A percentile compares a stretch with the other conserved stretches of the same genome.
These are phyloP conservation scores for Microbotryum silenes-acaulis DNA, from an alignment of 1,284 basidiomycete genomes.

Conservation along the genomic window DNA sequence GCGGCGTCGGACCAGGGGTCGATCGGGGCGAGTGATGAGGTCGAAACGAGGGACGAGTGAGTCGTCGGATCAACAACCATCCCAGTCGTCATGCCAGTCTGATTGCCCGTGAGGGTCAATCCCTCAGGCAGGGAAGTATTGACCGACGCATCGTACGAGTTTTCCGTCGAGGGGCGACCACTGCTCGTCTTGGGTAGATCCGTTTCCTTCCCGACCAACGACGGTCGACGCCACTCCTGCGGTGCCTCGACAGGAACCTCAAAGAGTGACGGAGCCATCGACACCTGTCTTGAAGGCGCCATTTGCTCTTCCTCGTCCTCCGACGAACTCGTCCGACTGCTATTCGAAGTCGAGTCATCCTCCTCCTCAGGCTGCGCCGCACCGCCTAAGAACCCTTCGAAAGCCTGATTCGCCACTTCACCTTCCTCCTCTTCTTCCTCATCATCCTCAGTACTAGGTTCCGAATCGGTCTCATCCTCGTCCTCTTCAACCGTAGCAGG, in stretches of 20 bases:
- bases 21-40: slow-evolving; percentile 48
- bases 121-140: slow-evolving; percentile 39
- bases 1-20: slow-evolving; percentile 71
- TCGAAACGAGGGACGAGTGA: slow-evolving; percentile 1
- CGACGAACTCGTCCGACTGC: slow-evolving; percentile 2
- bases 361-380: slow-evolving; percentile 9
- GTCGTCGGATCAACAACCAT: slow-evolving; percentile 34
- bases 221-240: no score
- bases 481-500: slow-evolving; percentile 15
- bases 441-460: slow-evolving; percentile 32
- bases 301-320: slow-evolving; percentile 11
- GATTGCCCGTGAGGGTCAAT: slow-evolving; percentile 39
- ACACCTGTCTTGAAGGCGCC: neutral
- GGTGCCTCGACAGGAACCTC: no score
- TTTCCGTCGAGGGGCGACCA: slow-evolving; percentile 1
- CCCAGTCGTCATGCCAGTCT: slow-evolving; percentile 27
- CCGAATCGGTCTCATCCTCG: slow-evolving; percentile 42
- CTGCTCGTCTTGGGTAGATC: slow-evolving; percentile 6
- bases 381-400: slow-evolving; percentile 12
- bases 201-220: no score
- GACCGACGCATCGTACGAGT: slow-evolving; percentile 19
- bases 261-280: neutral
- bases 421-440: slow-evolving; percentile 24
- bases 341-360: slow-evolving; percentile 6
- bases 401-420: slow-evolving; percentile 14